A percentile compares a stretch with the other conserved stretches of the same genome.
These are phyloP conservation scores for Kwoniella pini DNA, from an alignment of 768 basidiomycete species.

Conservation along the genomic window DNA sequence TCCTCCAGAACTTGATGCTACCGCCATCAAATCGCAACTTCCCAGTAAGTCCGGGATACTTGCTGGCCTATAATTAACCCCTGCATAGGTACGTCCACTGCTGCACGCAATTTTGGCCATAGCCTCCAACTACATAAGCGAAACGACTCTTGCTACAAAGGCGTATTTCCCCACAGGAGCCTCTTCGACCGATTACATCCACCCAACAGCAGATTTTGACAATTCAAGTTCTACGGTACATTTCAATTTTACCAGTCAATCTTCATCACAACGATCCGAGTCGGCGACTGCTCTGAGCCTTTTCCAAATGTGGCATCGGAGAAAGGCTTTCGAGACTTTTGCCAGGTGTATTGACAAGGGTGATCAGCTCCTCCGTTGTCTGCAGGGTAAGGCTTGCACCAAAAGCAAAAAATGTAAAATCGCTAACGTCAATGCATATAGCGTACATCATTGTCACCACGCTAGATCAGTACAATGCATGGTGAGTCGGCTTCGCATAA, in stretches of 20 bases:
- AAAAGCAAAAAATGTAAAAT: no score
- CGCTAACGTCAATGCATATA: no score
- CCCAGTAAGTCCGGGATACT: slow-evolving; percentile 31
- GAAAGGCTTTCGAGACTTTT: slow-evolving; percentile 34
- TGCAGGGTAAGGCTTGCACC: slow-evolving; percentile 40
- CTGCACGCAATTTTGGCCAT: slow-evolving; percentile 44
- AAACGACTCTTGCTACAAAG: slow-evolving; percentile 18
- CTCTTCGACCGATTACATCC: slow-evolving; percentile 18
- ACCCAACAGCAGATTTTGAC: slow-evolving; percentile 35
- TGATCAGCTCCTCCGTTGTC: slow-evolving; percentile 32
- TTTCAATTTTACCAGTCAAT: neutral
- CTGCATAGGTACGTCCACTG: slow-evolving; percentile 25
- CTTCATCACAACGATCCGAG: neutral
- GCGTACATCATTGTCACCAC: slow-evolving; percentile 24
- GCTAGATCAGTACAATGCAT: slow-evolving; percentile 39
- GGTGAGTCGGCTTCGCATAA: no score
- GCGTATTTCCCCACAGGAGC: slow-evolving; percentile 42
- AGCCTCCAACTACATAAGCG: slow-evolving; percentile 32
- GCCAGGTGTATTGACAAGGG: slow-evolving; percentile 27
- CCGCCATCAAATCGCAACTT: slow-evolving; percentile 42
- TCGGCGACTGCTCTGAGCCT: slow-evolving; percentile 20
- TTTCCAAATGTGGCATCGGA: slow-evolving; percentile 45
- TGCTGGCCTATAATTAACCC: neutral
- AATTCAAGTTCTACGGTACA: neutral
- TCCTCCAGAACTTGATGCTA: slow-evolving; percentile 28